Evolutionary conservation across 2,329 filamentous ascomycete species (phyloP), one percentile per base, ranked within the genome.

Genomic region (Chrysosporium queenslandicum): DNA sequence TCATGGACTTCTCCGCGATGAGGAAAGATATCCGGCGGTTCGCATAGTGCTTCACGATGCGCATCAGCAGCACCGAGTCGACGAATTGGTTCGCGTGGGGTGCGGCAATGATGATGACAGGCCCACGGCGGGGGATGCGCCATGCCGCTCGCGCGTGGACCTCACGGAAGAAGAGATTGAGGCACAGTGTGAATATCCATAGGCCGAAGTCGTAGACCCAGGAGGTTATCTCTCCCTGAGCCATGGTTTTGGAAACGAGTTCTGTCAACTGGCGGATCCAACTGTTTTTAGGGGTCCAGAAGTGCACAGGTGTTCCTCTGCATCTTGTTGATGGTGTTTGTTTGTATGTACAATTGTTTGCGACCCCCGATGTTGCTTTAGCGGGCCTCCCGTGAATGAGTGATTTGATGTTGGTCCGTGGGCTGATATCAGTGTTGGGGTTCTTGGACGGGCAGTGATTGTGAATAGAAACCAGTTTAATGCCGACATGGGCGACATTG

Each of bases 31-130:
- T 83, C 47, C 88, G 84, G 57, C 88, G 84, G 58, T 82, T 80
- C 52, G 86, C 83, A 70, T 92, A 86, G 63, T 80, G 81, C 56
- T 85, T 82, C 40, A 94, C 78, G 4, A 85, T 86, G 54, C 86
- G 82, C 77, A 90, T 87, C 49, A 94, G 76, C 59, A 92, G 83
- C 30, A 94, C 77, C 52, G 86, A 87, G 63, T 94, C 88, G 65
- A 94, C 86, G 60, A 94, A 94, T 80, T 87, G 85, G 66, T 94
- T 94, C 55, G 87, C 87, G 71, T 94, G 88, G 53, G 88, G 88
- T 41, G 87, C 88, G 37, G 86, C 88, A 59, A 94, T 88, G 65
- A 94, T 91, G 49, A 94, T 82, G 53, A 94, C 79, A 2, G 88
- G 87, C 0, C 87, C 87, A 53, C 79, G 77, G 61, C 82, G 79